phyloP scores from a whole-genome alignment of 2,329 filamentous ascomycete genomes.

The Fusarium incarnatum region DNA sequence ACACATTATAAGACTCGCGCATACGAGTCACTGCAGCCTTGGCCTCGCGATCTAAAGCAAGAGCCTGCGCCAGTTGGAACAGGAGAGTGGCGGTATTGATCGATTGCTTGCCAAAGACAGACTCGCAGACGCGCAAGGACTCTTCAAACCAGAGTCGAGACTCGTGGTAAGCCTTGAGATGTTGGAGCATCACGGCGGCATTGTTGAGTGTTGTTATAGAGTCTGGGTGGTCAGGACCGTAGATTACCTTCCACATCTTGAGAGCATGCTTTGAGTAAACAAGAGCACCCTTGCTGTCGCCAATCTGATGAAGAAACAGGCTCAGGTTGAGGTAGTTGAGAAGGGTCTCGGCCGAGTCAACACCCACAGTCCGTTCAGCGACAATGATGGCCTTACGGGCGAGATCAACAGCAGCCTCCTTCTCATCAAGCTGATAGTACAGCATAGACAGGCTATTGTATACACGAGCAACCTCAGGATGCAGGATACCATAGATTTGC shows the following conservation, averaged over 20 bases:
- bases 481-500: slow-evolving; percentile 97
- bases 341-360: slow-evolving; percentile 94
- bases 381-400: slow-evolving; percentile 97
- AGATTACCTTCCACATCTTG: slow-evolving; percentile 96
- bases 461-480: slow-evolving; percentile 93
- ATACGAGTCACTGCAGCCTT: slow-evolving; percentile 92
- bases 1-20: slow-evolving; percentile 97
- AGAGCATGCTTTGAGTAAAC: slow-evolving; percentile 92
- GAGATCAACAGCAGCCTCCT: slow-evolving; percentile 93
- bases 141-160: slow-evolving; percentile 97
- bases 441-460: slow-evolving; percentile 96
- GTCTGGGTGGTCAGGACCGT: slow-evolving; percentile 92
- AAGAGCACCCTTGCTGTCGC: slow-evolving; percentile 89
- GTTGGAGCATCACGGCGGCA: slow-evolving; percentile 97
- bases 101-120: slow-evolving; percentile 87
- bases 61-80: slow-evolving; percentile 95
- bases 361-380: slow-evolving; percentile 90
- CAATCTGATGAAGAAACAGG: slow-evolving; percentile 90
- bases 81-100: slow-evolving; percentile 94
- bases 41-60: slow-evolving; percentile 94
- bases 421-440: slow-evolving; percentile 98
- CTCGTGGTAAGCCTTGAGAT: slow-evolving; percentile 93
- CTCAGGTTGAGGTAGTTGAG: slow-evolving; percentile 96
- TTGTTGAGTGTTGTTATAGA: slow-evolving; percentile 99
- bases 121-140: slow-evolving; percentile 88